Evolutionary conservation across 73 alveolate genomes (phyloP).

Genomic region (Paramecium primaurelia): DNA sequence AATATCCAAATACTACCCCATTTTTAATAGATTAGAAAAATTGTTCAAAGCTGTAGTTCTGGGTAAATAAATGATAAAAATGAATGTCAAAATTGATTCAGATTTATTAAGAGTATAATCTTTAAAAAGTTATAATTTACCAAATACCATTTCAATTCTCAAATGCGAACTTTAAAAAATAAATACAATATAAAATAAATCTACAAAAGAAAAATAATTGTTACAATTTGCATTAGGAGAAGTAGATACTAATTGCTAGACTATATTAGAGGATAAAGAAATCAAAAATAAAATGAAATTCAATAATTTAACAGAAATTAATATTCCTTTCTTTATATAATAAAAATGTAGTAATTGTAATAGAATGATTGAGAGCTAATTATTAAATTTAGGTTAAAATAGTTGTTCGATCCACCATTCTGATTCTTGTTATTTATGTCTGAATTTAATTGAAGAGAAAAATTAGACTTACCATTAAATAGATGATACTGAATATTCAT

Average conservation of each 20-base stretch:
- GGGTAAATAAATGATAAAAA: not conserved
- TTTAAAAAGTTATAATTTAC: too few species aligned
- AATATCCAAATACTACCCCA: not conserved
- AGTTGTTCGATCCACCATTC: not conserved
- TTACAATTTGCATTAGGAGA: not conserved
- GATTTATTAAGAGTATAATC: not conserved
- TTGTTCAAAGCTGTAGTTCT: not conserved
- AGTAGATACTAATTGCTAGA: not conserved
- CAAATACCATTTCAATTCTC: too few species aligned
- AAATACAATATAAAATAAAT: not conserved
- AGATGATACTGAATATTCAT: not conserved
- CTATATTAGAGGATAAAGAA: not conserved
- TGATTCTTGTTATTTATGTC: not conserved
- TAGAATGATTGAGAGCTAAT: not conserved
- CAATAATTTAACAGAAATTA: too few species aligned
- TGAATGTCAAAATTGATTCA: not conserved
- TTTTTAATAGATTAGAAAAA: not conserved
- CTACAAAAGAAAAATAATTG: not conserved
- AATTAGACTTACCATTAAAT: not conserved
- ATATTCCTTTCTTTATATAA: too few species aligned
- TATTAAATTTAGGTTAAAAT: not conserved
- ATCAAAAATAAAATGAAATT: too few species aligned
- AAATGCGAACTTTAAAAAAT: too few species aligned
- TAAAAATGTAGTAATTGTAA: not conserved
- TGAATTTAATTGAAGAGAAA: not conserved